Base-by-base conservation (phyloP, 2,329 filamentous ascomycete genomes). In the Nothophoma quercina region DNA sequence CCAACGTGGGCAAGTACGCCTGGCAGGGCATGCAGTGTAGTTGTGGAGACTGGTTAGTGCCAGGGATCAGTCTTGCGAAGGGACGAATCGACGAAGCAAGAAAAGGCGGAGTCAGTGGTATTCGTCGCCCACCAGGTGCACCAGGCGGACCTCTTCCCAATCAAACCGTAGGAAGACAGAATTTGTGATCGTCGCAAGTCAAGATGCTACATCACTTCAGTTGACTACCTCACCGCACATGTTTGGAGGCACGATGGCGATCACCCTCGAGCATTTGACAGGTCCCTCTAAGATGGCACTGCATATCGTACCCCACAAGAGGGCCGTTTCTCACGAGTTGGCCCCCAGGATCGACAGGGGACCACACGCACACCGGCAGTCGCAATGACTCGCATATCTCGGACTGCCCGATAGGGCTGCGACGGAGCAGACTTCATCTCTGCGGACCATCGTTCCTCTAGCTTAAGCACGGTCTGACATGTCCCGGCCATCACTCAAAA, bases 11-110 rank as follows among this genome's bases (percentile, higher is more conserved):
- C 30, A 90, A 95, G 65, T 99, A 97, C 70, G 90, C 93, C 44
- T 99, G 95, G 95, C 91, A 96, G 72, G 95, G 95, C 12, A 88
- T 97, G 82, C 87, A 87, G 72, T 99, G 95, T 77, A 95, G 87
- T 69, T 99, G 95, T 74, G 87, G 88, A 29, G 86, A 88, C 57
- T 98, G 95, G 93, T 83, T 97, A 18, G 90, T 92, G 42, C 93
- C 95, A 7, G 93, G 89, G 1, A 95, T 99, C 71, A 93, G 89
- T 56, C 79, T 98, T 56, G 88, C 91, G 46, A 90, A 88, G 73
- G 88, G 89, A 45, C 87, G 87, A 63, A 88, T 97, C 29, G 95
- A 98, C 72, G 88, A 96, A 65, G 77, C 81, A 34, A 68, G 69
- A 50, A 70, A 65, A 51, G 54, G 64, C 19, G 58, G 59, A 15